phyloP scores from a whole-genome alignment of 192 early-diverging fungal genomes.

The Cladochytrium replicatum region DNA sequence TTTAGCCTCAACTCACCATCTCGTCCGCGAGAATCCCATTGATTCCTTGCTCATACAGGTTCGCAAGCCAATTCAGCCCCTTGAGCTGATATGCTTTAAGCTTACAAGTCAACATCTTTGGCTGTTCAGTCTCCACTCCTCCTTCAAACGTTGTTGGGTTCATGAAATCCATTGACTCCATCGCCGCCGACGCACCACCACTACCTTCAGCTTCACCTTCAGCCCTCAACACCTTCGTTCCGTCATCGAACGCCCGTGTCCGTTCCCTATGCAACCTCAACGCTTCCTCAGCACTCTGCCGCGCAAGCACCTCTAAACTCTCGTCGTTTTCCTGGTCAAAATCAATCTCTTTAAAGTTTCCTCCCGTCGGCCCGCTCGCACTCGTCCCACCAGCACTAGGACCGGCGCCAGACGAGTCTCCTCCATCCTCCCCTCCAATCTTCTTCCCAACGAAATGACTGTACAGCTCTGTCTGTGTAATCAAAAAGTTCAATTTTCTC shows the following conservation, averaged over 20 bases:
- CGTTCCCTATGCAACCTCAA: conserved; percentile 55
- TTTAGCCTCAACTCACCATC: conserved; percentile 40
- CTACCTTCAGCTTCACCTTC: conserved; percentile 23
- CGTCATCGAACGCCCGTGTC: conserved; percentile 61
- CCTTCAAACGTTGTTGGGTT: conserved; percentile 65
- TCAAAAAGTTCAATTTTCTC: conserved; percentile 85
- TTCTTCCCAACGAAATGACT: conserved; percentile 86
- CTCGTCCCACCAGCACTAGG: not conserved
- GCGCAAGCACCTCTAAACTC: conserved; percentile 55
- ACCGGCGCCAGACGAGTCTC: not conserved
- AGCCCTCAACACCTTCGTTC: conserved; percentile 24
- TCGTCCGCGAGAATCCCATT: conserved; percentile 86
- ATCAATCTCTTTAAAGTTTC: conserved; percentile 50
- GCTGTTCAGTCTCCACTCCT: conserved; percentile 66
- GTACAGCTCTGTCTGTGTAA: conserved; percentile 86
- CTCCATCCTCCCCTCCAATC: conserved; percentile 35
- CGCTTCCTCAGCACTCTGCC: conserved; percentile 64
- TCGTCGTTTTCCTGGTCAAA: conserved; percentile 75
- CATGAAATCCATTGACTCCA: conserved; percentile 81
- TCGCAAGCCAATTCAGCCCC: conserved; percentile 77
- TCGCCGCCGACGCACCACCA: conserved; percentile 15
- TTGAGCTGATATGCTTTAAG: conserved; percentile 73
- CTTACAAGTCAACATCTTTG: conserved; percentile 76
- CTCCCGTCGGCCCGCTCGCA: not conserved
- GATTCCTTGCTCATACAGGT: conserved; percentile 82